Evolutionary conservation across 345 rosid species (phyloP), one percentile per base, ranked within the genome.

Genomic region (Sonneratia caseolaris): DNA sequence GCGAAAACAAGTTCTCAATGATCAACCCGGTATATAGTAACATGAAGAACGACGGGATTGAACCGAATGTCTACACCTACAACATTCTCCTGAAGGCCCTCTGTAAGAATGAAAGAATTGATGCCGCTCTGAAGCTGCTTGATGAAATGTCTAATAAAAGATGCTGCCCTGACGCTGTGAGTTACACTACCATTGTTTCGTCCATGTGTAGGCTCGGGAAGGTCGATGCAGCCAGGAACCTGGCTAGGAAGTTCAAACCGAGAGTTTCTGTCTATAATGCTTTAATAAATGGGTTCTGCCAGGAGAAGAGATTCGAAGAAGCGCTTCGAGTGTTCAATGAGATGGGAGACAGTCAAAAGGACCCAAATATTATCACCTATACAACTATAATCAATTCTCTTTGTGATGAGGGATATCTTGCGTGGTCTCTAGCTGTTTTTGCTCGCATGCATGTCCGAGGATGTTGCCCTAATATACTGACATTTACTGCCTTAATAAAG

Each of bases 1-100:
- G 87, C 62, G 89, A 93, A 70, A 85, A 84, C 73, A 81, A 80
- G 96, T 84, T 91, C 73, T 81, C 77, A 43, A 82, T 91, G 89
- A 86, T 93, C 70, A 80, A 77, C 81, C 84, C 86, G 0, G 72
- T 89, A 36, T 93, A 91, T 76, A 72, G 85, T 73, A 83, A 84
- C 59, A 91, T 91, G 97, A 93, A 87, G 90, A 86, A 84, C 74
- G 95, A 86, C 76, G 91, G 95, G 15, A 79, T 84, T 78, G 93
- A 87, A 77, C 93, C 96, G 0, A 84, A 93, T 85, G 87, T 93
- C 38, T 90, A 76, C 66, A 93, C 98, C 0, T 93, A 91, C 70
- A 89, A 93, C 73, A 77, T 91, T 47, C 94, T 93, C 72, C 81
- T 88, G 72, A 91, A 91, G 83, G 98, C 96, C 0, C 81, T 91